Percentiles rank a stretch among this genome's conserved stretches.
Conservation (phyloP, 139 green algal genomes). For the Tetraselmis striata region DNA sequence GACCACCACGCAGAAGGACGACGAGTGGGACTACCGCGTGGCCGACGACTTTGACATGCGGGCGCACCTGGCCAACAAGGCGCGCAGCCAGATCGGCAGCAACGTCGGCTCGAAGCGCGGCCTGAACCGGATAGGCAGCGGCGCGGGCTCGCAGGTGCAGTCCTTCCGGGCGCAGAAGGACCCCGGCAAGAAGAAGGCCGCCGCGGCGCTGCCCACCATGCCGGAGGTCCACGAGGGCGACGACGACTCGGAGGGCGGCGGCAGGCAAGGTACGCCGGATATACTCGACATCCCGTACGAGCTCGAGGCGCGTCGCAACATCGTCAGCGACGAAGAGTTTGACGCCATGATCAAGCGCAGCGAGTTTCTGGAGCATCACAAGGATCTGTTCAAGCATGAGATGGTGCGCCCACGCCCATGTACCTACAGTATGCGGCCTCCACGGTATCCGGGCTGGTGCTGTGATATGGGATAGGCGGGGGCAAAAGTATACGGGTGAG, state of each 20-base stretch:
- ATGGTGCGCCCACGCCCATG: too few species aligned
- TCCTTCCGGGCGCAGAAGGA: not conserved
- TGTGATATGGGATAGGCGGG: too few species aligned
- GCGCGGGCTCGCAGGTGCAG: not conserved
- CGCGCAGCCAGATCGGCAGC: not conserved
- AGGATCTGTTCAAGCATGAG: constrained; percentile 48
- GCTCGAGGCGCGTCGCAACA: not conserved
- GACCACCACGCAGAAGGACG: constrained; percentile 34
- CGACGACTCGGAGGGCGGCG: not conserved
- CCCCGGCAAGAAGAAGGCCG: not conserved
- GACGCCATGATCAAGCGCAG: constrained; percentile 10
- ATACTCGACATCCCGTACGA: not conserved
- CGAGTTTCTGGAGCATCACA: constrained; percentile 32
- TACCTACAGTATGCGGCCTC: too few species aligned
- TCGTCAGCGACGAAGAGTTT: constrained; percentile 27
- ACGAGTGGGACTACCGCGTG: not conserved
- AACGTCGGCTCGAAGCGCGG: not conserved
- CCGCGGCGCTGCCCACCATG: not conserved
- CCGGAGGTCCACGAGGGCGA: not conserved
- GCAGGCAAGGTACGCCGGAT: not conserved
- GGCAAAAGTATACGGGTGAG: too few species aligned
- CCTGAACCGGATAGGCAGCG: not conserved
- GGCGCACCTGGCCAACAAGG: not conserved
- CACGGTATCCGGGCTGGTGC: too few species aligned
- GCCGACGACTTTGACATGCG: not conserved